Evolutionary conservation across 2,329 filamentous ascomycete genomes (phyloP), one percentile per base, ranked within the genome.

Genomic region (Talaromyces sp.): DNA sequence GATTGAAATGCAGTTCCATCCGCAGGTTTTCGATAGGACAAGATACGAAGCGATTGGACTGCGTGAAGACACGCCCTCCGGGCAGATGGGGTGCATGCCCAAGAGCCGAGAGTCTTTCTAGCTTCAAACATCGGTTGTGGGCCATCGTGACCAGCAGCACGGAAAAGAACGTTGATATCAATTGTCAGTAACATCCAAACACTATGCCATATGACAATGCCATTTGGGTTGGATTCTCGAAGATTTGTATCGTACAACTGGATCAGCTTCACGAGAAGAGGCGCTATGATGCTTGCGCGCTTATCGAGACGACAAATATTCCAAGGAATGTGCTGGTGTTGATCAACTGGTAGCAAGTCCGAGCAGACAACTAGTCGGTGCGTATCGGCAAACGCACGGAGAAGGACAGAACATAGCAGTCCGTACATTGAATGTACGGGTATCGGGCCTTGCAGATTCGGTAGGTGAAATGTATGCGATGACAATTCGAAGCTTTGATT

Each of bases 171-270:
- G 16, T 53, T 47, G 24, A 44, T 35, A 45, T 56, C 50, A 22
- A 44, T 33, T 1, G 46, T 47, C 10, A 51, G 11, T 4, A 48
- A 22, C 13, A 56, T 53, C 24, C 54, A 56, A 9, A 40, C 27
- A 33, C 54, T 53, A 29, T 56, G 50, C 50, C 54, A 56, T 13
- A 56, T 56, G 9, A 53, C 42, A 14, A 56, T 53, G 24, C 54
- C 49, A 20, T 56, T 56, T 7, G 50, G 54, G 24, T 56, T 56
- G 10, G 50, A 45, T 9, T 44, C 27, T 8, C 43, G 16, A 11
- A 56, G 30, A 24, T 41, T 49, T 17, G 44, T 20, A 1, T 52
- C 37, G 16, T 52, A 56, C 4, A 40, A 7, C 4, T 35, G 29
- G 9, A 56, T 43, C 16, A 44, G 16, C 1, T 16, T n/a, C 1